Evolutionary conservation across 2,329 filamentous ascomycete genomes (phyloP).

Genomic region (Aureobasidium sp.): DNA sequence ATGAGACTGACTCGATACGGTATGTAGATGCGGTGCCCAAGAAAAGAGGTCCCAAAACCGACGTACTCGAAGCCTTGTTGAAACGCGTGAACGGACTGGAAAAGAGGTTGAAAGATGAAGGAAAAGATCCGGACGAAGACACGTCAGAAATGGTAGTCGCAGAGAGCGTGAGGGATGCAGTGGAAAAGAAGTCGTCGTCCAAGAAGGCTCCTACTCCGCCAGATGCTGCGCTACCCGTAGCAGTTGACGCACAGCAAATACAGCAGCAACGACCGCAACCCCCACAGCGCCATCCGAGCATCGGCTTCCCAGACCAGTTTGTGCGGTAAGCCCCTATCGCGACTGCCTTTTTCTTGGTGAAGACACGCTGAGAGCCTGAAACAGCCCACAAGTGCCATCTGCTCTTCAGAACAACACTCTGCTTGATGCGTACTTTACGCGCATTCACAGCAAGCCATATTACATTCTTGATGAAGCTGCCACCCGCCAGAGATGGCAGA

Average conservation of each 20-base stretch:
- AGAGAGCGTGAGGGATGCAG: slow-evolving; percentile 3
- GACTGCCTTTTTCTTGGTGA: not conserved
- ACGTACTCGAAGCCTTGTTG: slow-evolving; percentile 73
- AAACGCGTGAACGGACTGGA: slow-evolving; percentile 82
- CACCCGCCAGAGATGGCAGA: slow-evolving; percentile 61
- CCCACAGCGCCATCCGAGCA: slow-evolving; percentile 7
- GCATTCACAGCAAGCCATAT: slow-evolving; percentile 74
- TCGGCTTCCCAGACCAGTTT: slow-evolving; percentile 1
- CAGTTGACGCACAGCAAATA: not conserved
- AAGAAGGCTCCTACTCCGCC: slow-evolving; percentile 1
- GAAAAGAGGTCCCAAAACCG: slow-evolving; percentile 82
- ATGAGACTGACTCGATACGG: not conserved
- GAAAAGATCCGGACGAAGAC: slow-evolving; percentile 21
- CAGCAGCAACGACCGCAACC: not conserved
- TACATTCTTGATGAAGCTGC: slow-evolving; percentile 71
- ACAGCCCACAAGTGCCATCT: slow-evolving; percentile 7
- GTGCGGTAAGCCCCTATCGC: slow-evolving; percentile 3
- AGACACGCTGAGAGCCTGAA: not conserved
- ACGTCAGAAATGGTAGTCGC: not conserved
- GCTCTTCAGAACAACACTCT: slow-evolving; percentile 17
- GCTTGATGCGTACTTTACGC: slow-evolving; percentile 68
- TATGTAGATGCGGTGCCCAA: slow-evolving; percentile 72
- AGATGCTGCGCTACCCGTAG: not conserved
- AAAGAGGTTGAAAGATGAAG: slow-evolving; percentile 58
- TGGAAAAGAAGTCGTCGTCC: slow-evolving; percentile 5